Percentiles rank a stretch among this genome's conserved stretches.
Conservation (phyloP, 495 filamentous ascomycete genomes). For the Pyronema omphalodes region DNA sequence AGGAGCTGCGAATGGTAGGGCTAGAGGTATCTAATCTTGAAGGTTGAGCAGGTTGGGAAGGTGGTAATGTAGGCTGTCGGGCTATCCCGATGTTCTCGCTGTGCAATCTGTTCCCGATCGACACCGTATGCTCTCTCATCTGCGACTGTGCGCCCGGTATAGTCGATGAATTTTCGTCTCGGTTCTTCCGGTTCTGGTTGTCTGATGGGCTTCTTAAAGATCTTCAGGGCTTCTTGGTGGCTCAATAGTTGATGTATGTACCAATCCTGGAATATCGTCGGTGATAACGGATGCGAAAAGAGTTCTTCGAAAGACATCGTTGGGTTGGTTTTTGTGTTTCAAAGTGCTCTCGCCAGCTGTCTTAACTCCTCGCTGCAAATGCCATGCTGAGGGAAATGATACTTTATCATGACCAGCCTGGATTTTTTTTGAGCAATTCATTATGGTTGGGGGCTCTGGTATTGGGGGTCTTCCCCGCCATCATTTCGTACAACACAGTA, state of each 20-base stretch:
- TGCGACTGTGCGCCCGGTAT: background rate
- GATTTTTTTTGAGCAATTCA: conserved; percentile 76
- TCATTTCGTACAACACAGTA: conserved; percentile 89
- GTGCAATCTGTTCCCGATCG: background rate
- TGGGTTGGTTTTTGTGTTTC: conserved; percentile 76
- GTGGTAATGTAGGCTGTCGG: background rate
- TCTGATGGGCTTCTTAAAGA: background rate
- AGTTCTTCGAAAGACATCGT: conserved; percentile 68
- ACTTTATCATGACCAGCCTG: conserved; percentile 71
- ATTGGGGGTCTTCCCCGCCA: conserved; percentile 75
- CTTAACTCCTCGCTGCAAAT: conserved; percentile 61
- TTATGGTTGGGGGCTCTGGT: conserved; percentile 86
- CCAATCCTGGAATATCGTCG: conserved; percentile 52
- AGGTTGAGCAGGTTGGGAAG: background rate
- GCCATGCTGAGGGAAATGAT: conserved; percentile 55
- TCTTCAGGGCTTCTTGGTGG: background rate
- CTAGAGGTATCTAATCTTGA: background rate
- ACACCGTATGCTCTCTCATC: background rate
- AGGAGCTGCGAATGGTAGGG: conserved; percentile 1
- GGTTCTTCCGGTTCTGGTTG: too few species aligned
- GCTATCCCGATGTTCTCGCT: background rate
- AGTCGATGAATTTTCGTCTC: background rate
- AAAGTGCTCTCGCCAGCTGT: conserved; percentile 52
- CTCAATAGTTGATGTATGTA: conserved; percentile 40
- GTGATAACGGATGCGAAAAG: conserved; percentile 55